These are phyloP conservation scores for Boletus reticuloceps DNA, from an alignment of 768 basidiomycete genomes.

Conservation along the genomic window DNA sequence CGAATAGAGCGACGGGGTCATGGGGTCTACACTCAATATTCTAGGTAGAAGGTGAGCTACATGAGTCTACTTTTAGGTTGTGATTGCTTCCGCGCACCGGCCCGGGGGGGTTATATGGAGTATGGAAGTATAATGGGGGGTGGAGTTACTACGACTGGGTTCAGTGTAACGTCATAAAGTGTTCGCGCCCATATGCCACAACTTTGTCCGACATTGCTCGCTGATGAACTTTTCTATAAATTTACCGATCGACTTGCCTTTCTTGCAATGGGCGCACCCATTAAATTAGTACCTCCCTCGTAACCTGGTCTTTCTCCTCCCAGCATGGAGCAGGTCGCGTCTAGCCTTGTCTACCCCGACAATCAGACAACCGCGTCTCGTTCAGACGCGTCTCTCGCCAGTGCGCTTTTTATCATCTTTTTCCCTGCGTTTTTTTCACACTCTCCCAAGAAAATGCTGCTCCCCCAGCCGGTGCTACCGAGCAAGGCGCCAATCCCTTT, in stretches of 20 bases:
- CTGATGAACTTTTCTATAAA: background rate
- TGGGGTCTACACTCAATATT: background rate
- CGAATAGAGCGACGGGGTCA: background rate
- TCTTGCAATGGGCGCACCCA: no score
- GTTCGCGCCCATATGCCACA: background rate
- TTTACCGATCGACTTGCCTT: background rate
- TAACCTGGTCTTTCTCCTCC: background rate
- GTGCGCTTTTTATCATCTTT: background rate
- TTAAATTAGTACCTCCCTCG: background rate
- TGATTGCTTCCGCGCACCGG: no score
- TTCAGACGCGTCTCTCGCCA: constrained; percentile 15
- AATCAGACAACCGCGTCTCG: background rate
- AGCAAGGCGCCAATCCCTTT: constrained; percentile 2
- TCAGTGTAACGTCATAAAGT: background rate
- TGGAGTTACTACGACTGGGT: background rate
- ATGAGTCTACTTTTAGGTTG: no score
- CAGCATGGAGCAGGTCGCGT: constrained; percentile 6
- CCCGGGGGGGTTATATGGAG: no score
- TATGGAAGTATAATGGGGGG: no score
- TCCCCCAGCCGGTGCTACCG: background rate
- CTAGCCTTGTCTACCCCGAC: background rate
- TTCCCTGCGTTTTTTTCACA: background rate
- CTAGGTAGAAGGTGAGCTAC: no score
- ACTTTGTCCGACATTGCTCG: background rate
- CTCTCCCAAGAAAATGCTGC: constrained; percentile 9